Evolutionary conservation across 169 alveolate genomes (phyloP), one percentile per base, ranked within the genome.

Genomic region (Amoebophrya sp.): DNA sequence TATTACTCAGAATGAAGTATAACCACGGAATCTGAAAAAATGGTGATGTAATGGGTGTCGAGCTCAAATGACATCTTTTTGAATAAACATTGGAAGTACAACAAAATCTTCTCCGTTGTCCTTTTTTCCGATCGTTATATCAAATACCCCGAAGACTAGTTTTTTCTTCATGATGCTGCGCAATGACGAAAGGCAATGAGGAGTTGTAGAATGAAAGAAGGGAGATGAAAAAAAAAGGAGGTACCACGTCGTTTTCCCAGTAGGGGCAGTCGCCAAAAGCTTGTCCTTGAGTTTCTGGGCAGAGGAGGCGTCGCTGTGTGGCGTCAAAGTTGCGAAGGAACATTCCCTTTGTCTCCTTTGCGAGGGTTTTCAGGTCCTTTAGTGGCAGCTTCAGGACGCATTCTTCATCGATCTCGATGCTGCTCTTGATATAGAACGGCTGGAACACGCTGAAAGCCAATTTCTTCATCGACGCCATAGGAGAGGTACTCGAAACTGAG

Each of bases 391-490:
- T 0, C 36, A 65, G 83, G 38, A 65, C 83, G 33, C 26, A 6
- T 10, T 1, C 83, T 36, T 65, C 83, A 10, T 65, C 83, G 38
- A 65, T 29, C 83, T 65, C 83, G 33, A 65, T 65, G 26, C 83
- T 65, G 83, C 39, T 36, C 83, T 65, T 65, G 83, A 65, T 65
- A 36, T 12, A 65, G 83, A 65, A 65, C 83, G 83, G 83, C 83
- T 65, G 83, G n/a, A 65, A 65, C 36, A 65, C 83, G 33, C 83
- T 65, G 26, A 65, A 65, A 29, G 83, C 83, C 39, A 65, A 36
- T 36, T 65, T 65, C 83, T 65, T 65, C 33, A 65, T 29, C 10
- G 33, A 65, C 10, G 38, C 83, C 36, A 18, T 18, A 29, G 83
- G 83, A 36, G 18, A 29, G 33, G 83, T 0, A 36, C 2, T 1